phyloP scores from a whole-genome alignment of 805 yeast genomes.

The Ogataea sp. region DNA sequence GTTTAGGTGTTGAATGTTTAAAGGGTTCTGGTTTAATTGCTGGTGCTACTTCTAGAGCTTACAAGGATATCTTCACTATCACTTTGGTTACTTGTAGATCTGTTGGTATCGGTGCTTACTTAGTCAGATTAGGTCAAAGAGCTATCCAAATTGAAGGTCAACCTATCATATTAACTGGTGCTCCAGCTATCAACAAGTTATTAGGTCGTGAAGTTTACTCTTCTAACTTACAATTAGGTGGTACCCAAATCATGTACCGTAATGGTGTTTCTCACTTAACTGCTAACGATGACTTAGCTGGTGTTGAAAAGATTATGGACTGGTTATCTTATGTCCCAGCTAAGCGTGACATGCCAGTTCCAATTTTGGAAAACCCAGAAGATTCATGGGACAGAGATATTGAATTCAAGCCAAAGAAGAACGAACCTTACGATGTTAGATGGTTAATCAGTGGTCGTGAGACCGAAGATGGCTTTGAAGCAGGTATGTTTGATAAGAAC shows the following conservation, averaged over 20 bases:
- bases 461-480: constrained; percentile 63
- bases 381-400: constrained; percentile 94
- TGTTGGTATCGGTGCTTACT: constrained; percentile 99
- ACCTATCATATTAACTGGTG: constrained; percentile 98
- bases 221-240: constrained; percentile 96
- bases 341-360: constrained; percentile 82
- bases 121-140: constrained; percentile 97
- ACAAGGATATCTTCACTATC: constrained; percentile 93
- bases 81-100: constrained; percentile 99
- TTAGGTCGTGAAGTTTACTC: constrained; percentile 96
- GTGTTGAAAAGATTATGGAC: constrained; percentile 87
- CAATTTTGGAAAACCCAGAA: constrained; percentile 62
- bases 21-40: constrained; percentile 98
- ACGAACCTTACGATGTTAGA: constrained; percentile 82
- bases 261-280: constrained; percentile 98
- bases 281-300: constrained; percentile 94
- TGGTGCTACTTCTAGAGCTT: constrained; percentile 96
- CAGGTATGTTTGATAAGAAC: constrained; percentile 85
- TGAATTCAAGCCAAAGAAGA: constrained; percentile 66
- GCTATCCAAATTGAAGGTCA: constrained; percentile 98
- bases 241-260: constrained; percentile 97
- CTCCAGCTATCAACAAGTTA: constrained; percentile 95
- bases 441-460: constrained; percentile 88
- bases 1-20: constrained; percentile 97
- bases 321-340: constrained; percentile 97